Evolutionary conservation across 176 grass and related monocot species (phyloP).

Genomic region (Poa annua): DNA sequence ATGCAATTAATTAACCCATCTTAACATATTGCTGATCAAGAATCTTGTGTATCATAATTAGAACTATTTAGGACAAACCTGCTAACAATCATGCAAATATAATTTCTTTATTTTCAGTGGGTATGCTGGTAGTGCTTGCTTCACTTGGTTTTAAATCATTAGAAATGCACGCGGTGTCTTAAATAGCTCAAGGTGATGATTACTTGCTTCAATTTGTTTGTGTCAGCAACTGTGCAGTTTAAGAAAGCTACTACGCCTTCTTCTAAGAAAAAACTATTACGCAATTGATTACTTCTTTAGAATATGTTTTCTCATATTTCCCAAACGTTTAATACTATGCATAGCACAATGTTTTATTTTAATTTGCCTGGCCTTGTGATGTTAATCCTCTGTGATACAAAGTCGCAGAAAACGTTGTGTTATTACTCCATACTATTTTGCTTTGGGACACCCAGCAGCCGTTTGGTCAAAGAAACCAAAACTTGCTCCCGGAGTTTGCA

Average conservation of each 20-base stretch:
- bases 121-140: slow-evolving; percentile 17
- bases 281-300: not conserved
- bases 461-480: not conserved
- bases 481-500: not conserved
- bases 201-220: not conserved
- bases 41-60: slow-evolving; percentile 6
- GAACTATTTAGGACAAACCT: not conserved
- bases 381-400: not conserved
- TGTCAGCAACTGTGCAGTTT: slow-evolving; percentile 3
- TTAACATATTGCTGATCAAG: slow-evolving; percentile 7
- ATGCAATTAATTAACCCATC: not conserved
- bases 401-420: not conserved
- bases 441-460: not conserved
- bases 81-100: not conserved
- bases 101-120: not conserved
- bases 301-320: not conserved
- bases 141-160: slow-evolving; percentile 20
- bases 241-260: not conserved
- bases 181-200: not conserved
- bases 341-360: not conserved
- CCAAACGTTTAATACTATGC: not conserved
- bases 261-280: not conserved
- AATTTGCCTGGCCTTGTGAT: not conserved
- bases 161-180: not conserved
- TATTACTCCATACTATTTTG: not conserved